These are phyloP conservation scores for Mycocentrospora acerina DNA, from an alignment of 2,329 filamentous ascomycete genomes.

Conservation along the genomic window DNA sequence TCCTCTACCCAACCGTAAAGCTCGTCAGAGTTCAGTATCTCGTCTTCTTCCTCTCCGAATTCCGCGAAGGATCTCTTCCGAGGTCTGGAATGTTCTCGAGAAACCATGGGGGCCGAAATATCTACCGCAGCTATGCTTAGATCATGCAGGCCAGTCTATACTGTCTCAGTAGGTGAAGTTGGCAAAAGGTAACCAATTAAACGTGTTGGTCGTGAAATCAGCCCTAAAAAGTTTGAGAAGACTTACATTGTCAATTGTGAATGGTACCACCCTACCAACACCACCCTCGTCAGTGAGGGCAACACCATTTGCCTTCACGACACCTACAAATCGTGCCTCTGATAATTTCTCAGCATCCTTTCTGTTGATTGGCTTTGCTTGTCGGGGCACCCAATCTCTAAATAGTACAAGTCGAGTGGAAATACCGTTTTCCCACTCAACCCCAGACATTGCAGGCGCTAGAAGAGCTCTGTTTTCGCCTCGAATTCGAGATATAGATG, in stretches of 20 bases:
- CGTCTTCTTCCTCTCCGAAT: conserved; percentile 62
- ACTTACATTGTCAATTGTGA: conserved; percentile 49
- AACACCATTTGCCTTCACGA: conserved; percentile 48
- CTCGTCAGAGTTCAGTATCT: conserved; percentile 62
- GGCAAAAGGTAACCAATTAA: conserved; percentile 7
- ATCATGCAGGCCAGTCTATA: conserved; percentile 36
- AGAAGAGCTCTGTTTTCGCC: conserved; percentile 67
- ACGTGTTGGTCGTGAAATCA: conserved; percentile 18
- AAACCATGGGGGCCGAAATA: conserved; percentile 27
- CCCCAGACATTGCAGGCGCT: conserved; percentile 71
- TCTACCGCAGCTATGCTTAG: conserved; percentile 33
- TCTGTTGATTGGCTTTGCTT: conserved; percentile 27
- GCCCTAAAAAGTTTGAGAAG: conserved; percentile 28
- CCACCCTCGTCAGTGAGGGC: conserved; percentile 43
- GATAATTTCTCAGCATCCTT: conserved; percentile 32
- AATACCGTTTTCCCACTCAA: conserved; percentile 78
- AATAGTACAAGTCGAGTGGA: conserved; percentile 75
- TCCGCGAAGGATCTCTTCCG: conserved; percentile 62
- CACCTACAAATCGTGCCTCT: conserved; percentile 45
- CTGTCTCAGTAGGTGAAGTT: conserved; percentile 23
- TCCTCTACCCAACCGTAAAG: conserved; percentile 74
- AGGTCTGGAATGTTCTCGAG: conserved; percentile 35
- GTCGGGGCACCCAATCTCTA: conserved; percentile 61
- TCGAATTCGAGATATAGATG: conserved; percentile 80
- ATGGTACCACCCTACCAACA: conserved; percentile 54